A percentile compares a stretch with the other conserved stretches of the same genome.
Conservation (phyloP, 805 yeast species). For the Pichia cabralensis region DNA sequence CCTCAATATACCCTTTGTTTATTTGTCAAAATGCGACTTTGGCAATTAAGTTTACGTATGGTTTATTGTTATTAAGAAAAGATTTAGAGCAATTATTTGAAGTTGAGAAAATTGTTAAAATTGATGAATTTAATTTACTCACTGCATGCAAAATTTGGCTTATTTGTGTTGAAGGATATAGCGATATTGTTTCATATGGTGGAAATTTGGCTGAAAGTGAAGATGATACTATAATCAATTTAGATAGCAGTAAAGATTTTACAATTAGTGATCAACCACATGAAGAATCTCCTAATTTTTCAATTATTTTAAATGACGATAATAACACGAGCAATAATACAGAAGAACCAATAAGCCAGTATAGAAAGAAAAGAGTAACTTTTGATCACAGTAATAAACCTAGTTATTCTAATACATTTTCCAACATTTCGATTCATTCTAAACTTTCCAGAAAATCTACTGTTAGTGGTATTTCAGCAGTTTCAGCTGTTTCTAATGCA, state of each 20-base stretch:
- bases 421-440: slow-evolving; percentile 2
- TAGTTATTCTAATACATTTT: no score
- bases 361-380: no score
- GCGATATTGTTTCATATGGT: background rate
- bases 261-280: no score
- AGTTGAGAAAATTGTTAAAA: slow-evolving; percentile 19
- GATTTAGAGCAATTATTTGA: slow-evolving; percentile 36
- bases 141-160: slow-evolving; percentile 27
- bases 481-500: slow-evolving; percentile 4
- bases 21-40: slow-evolving; percentile 30
- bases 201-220: background rate
- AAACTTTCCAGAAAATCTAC: slow-evolving; percentile 1
- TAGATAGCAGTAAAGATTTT: background rate
- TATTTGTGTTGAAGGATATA: slow-evolving; percentile 18
- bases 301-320: no score
- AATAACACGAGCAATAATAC: no score
- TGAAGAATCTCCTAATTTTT: no score
- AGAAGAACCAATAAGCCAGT: no score
- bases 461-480: slow-evolving; percentile 2
- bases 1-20: slow-evolving; percentile 39
- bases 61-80: slow-evolving; percentile 34
- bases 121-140: slow-evolving; percentile 24
- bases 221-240: background rate
- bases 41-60: slow-evolving; percentile 39
- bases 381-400: no score